Base-by-base conservation (phyloP, 495 filamentous ascomycete species). In the Oleoguttula mirabilis region DNA sequence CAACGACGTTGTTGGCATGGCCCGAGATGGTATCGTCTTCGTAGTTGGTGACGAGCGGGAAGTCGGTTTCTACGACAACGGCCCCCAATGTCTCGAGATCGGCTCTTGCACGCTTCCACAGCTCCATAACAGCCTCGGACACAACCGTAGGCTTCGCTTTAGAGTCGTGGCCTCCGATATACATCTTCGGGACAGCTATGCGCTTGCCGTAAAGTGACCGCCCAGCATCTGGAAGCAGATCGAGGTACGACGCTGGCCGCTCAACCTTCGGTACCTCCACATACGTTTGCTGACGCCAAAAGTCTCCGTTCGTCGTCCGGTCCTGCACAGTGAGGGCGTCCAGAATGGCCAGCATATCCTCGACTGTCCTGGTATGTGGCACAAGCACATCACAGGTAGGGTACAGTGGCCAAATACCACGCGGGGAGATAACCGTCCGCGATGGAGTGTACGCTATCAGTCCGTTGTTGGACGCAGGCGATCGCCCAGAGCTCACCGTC, bases 361-460 rank as follows among this genome's bases (percentile, higher is more conserved):
- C 21, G 41, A 63, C 45, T 4, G 50, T 55, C 14, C 60, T 19
- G 2, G 60, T 53, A 24, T 58, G 45, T 0, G 61, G 61, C 4
- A 60, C 58, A n/a, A 53, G 28, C 14, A 55, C 51, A 44, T 62
- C 60, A 45, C 60, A 62, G 5, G 58, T 63, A 1, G 50, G 48
- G 43, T 58, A 62, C 20, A 64, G 43, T 5, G 60, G 60, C 61
- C 61, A 64, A 10, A 54, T 39, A 2, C 60, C 61, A 4, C 60
- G 52, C 36, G 49, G 46, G 10, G 60, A 59, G 25, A 62, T 50
- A 1, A 57, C 20, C 8, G 56, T 56, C 12, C 60, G 41, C 4
- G 58, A 61, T 6, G 61, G 61, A 10, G 60, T 59, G 36, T 61
- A 62, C 2, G 52, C 54, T 0, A 62, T 45, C 4, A 64, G 42